A percentile compares a stretch with the other conserved stretches of the same genome.
These are phyloP conservation scores for Melampsora americana DNA, from an alignment of 1,284 basidiomycete species.

Conservation along the genomic window DNA sequence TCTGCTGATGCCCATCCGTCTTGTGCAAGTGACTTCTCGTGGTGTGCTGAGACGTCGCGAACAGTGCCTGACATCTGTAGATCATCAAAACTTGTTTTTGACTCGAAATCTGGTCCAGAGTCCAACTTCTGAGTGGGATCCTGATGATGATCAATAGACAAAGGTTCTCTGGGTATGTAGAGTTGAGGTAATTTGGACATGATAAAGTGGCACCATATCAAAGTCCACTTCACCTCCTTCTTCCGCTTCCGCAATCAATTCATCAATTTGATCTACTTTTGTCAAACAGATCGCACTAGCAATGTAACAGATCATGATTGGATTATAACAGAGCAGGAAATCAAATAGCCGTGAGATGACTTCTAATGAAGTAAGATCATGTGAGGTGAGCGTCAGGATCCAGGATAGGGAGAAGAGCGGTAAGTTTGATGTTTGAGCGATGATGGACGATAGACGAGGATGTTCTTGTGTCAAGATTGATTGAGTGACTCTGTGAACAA, in stretches of 20 bases:
- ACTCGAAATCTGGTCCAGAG: neutral
- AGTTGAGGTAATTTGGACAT: constrained; percentile 27
- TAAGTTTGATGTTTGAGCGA: constrained; percentile 43
- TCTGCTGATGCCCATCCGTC: neutral
- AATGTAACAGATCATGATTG: constrained; percentile 51
- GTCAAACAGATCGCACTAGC: constrained; percentile 48
- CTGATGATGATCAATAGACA: neutral
- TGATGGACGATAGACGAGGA: constrained; percentile 12
- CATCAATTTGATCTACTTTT: constrained; percentile 12
- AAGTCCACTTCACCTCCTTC: constrained; percentile 8
- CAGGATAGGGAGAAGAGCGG: constrained; percentile 53
- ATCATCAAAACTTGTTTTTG: neutral
- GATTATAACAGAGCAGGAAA: constrained; percentile 51
- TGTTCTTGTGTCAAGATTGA: constrained; percentile 8
- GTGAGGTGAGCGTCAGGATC: constrained; percentile 51
- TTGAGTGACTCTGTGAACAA: constrained; percentile 18
- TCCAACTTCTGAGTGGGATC: neutral
- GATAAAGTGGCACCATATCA: constrained; percentile 30
- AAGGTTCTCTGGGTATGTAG: neutral
- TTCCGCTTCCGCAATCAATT: neutral
- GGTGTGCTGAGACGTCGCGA: neutral
- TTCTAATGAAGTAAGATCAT: constrained; percentile 47
- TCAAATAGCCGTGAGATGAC: constrained; percentile 50
- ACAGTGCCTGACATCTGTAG: neutral
- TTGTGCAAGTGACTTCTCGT: neutral